phyloP scores from a whole-genome alignment of 352 stramenopile species.

The Discostella stelligera region DNA sequence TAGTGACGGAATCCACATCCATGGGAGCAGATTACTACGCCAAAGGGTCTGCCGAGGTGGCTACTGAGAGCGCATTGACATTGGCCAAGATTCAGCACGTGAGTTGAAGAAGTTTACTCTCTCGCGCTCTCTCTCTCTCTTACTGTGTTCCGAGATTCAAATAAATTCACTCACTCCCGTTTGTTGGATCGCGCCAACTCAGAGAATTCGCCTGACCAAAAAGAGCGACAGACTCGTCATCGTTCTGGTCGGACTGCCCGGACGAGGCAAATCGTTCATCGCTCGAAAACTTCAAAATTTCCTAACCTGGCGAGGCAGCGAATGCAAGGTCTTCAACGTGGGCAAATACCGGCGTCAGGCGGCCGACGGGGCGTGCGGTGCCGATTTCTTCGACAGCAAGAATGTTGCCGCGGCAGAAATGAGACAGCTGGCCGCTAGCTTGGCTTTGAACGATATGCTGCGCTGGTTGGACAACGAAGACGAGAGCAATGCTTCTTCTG shows the following conservation, averaged over 20 bases:
- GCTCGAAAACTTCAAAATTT: conserved; percentile 91
- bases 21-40: conserved; percentile 53
- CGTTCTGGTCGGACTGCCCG: conserved; percentile 91
- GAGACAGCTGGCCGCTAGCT: conserved; percentile 87
- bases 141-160: too few relatives aligned
- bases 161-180: too few relatives aligned
- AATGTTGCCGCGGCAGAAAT: conserved; percentile 86
- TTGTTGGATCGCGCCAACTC: background rate
- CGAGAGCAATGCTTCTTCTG: conserved; percentile 28
- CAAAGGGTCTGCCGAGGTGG: conserved; percentile 64
- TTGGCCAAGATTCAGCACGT: conserved; percentile 69
- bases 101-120: conserved; percentile 34
- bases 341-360: conserved; percentile 87
- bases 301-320: conserved; percentile 89
- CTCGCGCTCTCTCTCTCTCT: background rate
- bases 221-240: conserved; percentile 83
- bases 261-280: conserved; percentile 94
- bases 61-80: conserved; percentile 58
- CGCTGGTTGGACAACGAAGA: conserved; percentile 88
- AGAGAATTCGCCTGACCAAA: conserved; percentile 61
- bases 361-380: conserved; percentile 55
- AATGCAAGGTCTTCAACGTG: conserved; percentile 93
- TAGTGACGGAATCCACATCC: background rate
- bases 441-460: conserved; percentile 84
- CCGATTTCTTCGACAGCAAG: conserved; percentile 89